Base-by-base conservation (phyloP, 1,139 yeast genomes). In the Geotrichum siamense region DNA sequence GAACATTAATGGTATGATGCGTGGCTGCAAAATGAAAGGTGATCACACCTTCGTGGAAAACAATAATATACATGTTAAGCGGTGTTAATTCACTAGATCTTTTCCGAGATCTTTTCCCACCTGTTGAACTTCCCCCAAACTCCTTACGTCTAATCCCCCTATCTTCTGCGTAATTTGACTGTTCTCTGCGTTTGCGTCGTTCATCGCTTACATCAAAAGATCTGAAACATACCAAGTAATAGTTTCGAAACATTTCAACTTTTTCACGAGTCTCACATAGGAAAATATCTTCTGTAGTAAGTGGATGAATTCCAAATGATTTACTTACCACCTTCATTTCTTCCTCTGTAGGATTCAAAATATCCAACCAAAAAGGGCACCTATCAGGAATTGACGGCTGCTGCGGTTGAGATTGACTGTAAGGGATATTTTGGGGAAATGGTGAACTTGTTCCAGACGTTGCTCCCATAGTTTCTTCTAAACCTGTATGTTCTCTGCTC, bases 21-120 rank as follows among this genome's bases (percentile, higher is more conserved):
- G 97, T 86, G 5, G 96, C 87, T 10, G 89, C 80, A 64, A 86
- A 87, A 65, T 91, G 98, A 67, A 91, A 89, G 0, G 97, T 87
- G 32, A 91, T 68, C 9, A 91, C 94, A 16, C 94, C 97, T 48
- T 87, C 82, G 50, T 81, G 77, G 68, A 89, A 91, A 3, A 91
- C 96, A 53, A 91, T 77, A 58, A 89, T 83, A 63, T 91, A 93
- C 78, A 91, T 89, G 57, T 87, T 87, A 54, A 91, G 72, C 0
- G 98, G 96, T 56, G 80, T 84, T 48, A 91, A 70, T 59, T 89
- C 96, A 20, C 43, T 38, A 9, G 19, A 26, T 17, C 28, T 86
- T 89, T 46, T 76, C 81, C 53, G 83, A 64, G 20, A 48, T 45
- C 20, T 44, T 39, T 12, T 55, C 53, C 27, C 47, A 44, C 36